Evolutionary conservation across 2,329 filamentous ascomycete genomes (phyloP).

Genomic region (Trichoderma brevicompactum): DNA sequence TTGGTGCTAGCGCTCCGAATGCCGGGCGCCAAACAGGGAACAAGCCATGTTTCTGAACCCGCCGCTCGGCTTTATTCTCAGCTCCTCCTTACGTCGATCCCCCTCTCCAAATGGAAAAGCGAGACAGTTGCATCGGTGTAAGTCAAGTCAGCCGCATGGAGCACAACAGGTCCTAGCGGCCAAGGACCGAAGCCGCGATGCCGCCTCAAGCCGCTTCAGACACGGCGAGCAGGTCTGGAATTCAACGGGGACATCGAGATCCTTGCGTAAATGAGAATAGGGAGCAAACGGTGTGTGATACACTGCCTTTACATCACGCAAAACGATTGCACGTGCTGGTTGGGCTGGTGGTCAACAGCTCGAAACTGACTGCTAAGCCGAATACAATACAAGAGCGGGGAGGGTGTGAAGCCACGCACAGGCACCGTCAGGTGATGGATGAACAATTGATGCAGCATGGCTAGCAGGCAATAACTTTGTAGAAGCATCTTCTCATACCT

Average conservation of each 20-base stretch:
- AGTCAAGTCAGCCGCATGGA: background rate
- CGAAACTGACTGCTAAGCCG: background rate
- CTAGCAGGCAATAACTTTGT: too few relatives aligned
- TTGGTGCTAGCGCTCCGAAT: background rate
- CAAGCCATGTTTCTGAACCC: slow-evolving; percentile 1
- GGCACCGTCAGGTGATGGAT: slow-evolving; percentile 20
- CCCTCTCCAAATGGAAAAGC: background rate
- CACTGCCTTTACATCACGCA: background rate
- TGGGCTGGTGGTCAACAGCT: slow-evolving; percentile 12
- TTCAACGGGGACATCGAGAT: slow-evolving; percentile 4
- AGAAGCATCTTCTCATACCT: background rate
- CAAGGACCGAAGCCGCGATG: background rate
- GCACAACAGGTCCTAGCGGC: background rate
- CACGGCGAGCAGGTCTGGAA: background rate
- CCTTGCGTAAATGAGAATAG: background rate
- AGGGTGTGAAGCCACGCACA: background rate
- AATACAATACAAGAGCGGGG: slow-evolving; percentile 3
- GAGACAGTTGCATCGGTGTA: background rate
- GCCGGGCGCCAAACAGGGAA: slow-evolving; percentile 8
- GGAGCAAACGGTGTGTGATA: background rate
- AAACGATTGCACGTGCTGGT: background rate
- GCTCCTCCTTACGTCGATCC: slow-evolving; percentile 9
- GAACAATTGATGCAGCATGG: background rate
- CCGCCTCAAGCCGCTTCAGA: slow-evolving; percentile 9
- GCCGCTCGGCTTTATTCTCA: background rate